Evolutionary conservation across 1,284 basidiomycete species (phyloP), one percentile per base, ranked within the genome.

Genomic region (Porogramme epimiltina): DNA sequence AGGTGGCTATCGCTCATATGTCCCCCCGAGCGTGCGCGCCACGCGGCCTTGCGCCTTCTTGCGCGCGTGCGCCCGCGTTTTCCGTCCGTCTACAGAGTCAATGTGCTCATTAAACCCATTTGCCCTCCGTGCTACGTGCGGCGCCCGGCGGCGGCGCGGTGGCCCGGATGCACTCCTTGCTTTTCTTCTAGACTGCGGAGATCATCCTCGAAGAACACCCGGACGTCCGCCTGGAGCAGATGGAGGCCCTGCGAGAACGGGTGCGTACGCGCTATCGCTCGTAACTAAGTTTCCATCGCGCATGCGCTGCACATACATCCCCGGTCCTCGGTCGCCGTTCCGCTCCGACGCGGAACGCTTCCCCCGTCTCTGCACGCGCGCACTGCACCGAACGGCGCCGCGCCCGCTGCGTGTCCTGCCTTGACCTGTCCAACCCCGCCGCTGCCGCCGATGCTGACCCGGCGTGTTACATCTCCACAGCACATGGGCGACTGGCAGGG

Each of bases 401-500:
- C n/a, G n/a, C n/a, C n/a, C n/a, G n/a, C n/a, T n/a, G n/a, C 25
- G 20, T 13, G 4, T 22, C 16, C 49, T 22, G 16, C 22, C n/a
- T 39, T 42, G 28, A 22, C 42, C 22, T 13, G 9, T 37, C n/a
- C 34, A 9, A 37, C n/a, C 5, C 34, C 5, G 13, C 34, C 34
- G 9, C 34, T 6, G 8, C 9, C 34, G 34, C 34, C 42, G 20
- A 47, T 13, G 11, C 28, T 31, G 28, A 31, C 13, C 28, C 28
- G 28, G 28, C 28, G 8, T 31, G 6, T 31, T 13, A 22, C 22
- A 3, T 13, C 11, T 42, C 36, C 38, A 48, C 63, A 90, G 87
- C 73, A 74, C 56, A 77, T 91, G 75, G 89, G 88, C 3, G 73
- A 78, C 47, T 62, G 84, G 62, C 78, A 91, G 66, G 88, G 87